phyloP scores from a whole-genome alignment of 805 yeast species.

The Suhomyces faveliae region DNA sequence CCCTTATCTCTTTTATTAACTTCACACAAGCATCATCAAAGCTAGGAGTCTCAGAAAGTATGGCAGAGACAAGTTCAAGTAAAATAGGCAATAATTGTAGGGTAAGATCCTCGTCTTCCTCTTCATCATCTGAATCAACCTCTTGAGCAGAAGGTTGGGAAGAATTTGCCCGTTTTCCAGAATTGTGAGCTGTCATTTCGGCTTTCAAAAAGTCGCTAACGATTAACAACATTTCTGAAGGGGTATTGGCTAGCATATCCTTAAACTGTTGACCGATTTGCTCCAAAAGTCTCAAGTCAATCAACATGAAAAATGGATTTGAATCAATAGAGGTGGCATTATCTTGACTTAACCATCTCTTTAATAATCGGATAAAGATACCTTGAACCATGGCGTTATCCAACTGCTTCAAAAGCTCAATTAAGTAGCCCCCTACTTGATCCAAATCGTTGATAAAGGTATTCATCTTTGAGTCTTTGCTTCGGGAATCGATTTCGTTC shows the following conservation, averaged over 20 bases:
- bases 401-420: constrained; percentile 47
- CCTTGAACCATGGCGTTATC: constrained; percentile 47
- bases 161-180: not conserved
- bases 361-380: constrained; percentile 51
- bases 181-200: constrained; percentile 24
- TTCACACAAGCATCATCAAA: constrained; percentile 28
- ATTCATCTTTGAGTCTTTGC: constrained; percentile 26
- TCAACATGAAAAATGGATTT: constrained; percentile 53
- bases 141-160: constrained; percentile 8
- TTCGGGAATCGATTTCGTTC: constrained; percentile 1
- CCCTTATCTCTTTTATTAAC: constrained; percentile 28
- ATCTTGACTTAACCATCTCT: constrained; percentile 53
- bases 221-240: constrained; percentile 53
- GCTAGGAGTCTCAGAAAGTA: constrained; percentile 30
- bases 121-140: constrained; percentile 31
- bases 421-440: constrained; percentile 20
- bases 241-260: constrained; percentile 52
- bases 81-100: constrained; percentile 26
- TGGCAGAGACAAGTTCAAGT: constrained; percentile 37
- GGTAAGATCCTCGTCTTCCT: constrained; percentile 19
- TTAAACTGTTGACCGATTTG: constrained; percentile 56
- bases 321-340: constrained; percentile 21
- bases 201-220: constrained; percentile 29
- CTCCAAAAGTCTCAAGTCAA: constrained; percentile 67
- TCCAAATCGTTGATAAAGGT: constrained; percentile 31